Evolutionary conservation across 2,329 filamentous ascomycete genomes (phyloP).

Genomic region (Pyrenophora graminea): DNA sequence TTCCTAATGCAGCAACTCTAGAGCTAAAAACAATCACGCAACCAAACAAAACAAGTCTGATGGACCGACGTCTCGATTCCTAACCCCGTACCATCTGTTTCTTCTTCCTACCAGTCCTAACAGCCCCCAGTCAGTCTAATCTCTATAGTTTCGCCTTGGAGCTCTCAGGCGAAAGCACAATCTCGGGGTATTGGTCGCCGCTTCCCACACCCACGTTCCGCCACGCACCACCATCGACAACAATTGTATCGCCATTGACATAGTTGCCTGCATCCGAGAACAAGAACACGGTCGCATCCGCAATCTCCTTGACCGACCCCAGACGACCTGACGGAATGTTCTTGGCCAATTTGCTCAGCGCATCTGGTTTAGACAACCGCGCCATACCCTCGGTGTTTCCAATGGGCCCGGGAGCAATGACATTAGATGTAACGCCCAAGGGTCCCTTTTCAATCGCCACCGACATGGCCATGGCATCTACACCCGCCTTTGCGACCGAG

Average conservation of each 20-base stretch:
- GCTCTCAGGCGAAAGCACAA: slow-evolving; percentile 52
- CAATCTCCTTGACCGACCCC: slow-evolving; percentile 83
- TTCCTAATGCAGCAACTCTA: no score
- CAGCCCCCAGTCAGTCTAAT: no score
- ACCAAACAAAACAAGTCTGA: no score
- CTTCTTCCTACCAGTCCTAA: no score
- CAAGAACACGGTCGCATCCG: slow-evolving; percentile 87
- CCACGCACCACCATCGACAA: slow-evolving; percentile 64
- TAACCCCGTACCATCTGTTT: no score
- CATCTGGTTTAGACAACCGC: slow-evolving; percentile 45
- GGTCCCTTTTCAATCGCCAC: slow-evolving; percentile 90
- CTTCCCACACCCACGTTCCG: slow-evolving; percentile 46
- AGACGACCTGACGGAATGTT: slow-evolving; percentile 72
- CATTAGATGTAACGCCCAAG: slow-evolving; percentile 81
- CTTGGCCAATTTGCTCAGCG: slow-evolving; percentile 35
- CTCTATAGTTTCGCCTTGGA: no score
- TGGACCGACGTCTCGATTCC: no score
- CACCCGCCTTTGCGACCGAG: slow-evolving; percentile 85
- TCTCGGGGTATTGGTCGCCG: slow-evolving; percentile 61
- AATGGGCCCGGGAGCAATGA: slow-evolving; percentile 87
- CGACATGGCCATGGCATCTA: slow-evolving; percentile 80
- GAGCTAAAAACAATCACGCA: no score
- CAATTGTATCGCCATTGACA: slow-evolving; percentile 79
- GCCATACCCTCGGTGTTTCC: slow-evolving; percentile 72
- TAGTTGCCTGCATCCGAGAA: slow-evolving; percentile 86